Conservation (phyloP, 768 basidiomycete species). For the Zangia roseola region DNA sequence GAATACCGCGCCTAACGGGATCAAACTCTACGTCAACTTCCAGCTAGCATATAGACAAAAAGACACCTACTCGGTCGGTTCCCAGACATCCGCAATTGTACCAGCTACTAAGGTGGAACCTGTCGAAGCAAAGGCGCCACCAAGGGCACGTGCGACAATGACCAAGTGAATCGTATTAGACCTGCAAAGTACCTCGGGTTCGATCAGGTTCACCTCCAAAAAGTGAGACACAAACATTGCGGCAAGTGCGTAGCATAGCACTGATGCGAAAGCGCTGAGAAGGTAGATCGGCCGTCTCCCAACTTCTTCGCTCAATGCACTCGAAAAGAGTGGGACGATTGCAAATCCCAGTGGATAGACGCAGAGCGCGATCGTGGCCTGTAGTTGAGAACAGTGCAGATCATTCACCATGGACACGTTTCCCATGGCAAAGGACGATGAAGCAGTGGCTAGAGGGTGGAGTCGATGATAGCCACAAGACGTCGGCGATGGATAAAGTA, state of each 20-base stretch:
- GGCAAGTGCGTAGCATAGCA: constrained; percentile 40
- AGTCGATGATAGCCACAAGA: neutral
- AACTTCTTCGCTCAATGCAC: constrained; percentile 70
- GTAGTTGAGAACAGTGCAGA: constrained; percentile 42
- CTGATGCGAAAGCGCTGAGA: constrained; percentile 43
- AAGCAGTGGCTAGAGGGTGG: constrained; percentile 43
- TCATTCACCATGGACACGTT: constrained; percentile 47
- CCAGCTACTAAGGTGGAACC: constrained; percentile 71
- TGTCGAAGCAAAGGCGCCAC: constrained; percentile 64
- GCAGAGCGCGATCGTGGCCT: constrained; percentile 47
- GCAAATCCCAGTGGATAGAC: constrained; percentile 63
- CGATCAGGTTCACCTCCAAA: neutral
- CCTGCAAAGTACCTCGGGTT: constrained; percentile 19
- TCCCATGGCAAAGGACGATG: constrained; percentile 47
- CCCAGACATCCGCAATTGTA: constrained; percentile 68
- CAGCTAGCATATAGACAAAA: neutral
- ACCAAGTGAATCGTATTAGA: constrained; percentile 52
- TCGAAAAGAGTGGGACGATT: constrained; percentile 58
- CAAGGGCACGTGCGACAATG: constrained; percentile 57
- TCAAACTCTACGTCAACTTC: neutral
- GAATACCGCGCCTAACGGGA: constrained; percentile 56
- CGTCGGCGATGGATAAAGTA: neutral
- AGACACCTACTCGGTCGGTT: constrained; percentile 48
- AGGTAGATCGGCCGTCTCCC: constrained; percentile 61
- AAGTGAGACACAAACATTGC: constrained; percentile 19